These are phyloP conservation scores for Lablab purpureus DNA, from an alignment of 306 rosid species.

Conservation along the genomic window DNA sequence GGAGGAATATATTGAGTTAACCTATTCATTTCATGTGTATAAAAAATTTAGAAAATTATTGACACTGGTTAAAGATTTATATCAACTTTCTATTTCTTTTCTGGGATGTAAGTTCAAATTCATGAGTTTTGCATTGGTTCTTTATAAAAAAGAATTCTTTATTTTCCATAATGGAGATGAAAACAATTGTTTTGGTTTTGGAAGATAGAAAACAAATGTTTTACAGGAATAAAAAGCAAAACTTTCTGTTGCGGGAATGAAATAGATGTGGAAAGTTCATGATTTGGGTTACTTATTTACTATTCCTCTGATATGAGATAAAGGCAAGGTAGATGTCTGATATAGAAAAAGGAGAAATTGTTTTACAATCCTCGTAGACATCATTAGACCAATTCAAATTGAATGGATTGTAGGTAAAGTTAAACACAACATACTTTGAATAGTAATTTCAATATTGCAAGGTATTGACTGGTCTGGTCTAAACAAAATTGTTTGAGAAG, in stretches of 20 bases:
- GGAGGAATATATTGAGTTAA: neutral
- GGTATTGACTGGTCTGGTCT: constrained; percentile 44
- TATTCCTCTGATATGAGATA: neutral
- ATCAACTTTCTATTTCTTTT: no score
- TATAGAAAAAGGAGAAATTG: neutral
- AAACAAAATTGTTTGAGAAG: constrained; percentile 3
- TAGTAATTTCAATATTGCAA: constrained; percentile 15
- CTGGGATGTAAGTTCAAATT: no score
- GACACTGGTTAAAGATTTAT: no score
- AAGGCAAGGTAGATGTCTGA: neutral
- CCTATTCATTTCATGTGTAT: neutral
- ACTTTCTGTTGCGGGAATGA: no score
- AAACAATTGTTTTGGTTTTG: no score
- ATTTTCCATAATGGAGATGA: no score
- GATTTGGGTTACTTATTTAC: neutral
- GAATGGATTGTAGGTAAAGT: constrained; percentile 19
- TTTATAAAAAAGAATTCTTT: no score
- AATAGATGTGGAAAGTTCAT: no score
- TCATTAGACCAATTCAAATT: constrained; percentile 40
- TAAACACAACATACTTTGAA: neutral
- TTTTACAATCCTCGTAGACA: neutral
- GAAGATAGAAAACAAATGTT: no score
- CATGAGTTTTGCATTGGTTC: no score
- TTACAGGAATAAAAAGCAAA: no score
- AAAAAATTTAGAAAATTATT: neutral